Conservation (phyloP, 495 filamentous ascomycete species). For the Penicillium dipodomyicola region DNA sequence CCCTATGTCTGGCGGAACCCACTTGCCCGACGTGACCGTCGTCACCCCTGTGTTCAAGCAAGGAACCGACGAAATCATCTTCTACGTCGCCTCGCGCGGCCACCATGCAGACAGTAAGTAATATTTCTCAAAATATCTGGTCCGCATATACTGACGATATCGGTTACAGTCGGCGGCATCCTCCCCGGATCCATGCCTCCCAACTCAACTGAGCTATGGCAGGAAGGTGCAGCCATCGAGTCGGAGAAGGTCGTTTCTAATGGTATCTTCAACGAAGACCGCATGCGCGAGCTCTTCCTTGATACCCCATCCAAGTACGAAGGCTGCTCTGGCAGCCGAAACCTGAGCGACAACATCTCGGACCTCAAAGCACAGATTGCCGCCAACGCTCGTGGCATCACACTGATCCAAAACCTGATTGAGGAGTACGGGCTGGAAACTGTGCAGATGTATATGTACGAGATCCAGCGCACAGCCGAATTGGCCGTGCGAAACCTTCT, state of each 20-base stretch:
- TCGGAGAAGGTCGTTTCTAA: conserved; percentile 90
- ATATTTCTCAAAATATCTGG: no score
- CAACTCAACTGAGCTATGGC: conserved; percentile 85
- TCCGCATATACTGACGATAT: no score
- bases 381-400: conserved; percentile 94
- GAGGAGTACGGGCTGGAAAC: conserved; percentile 85
- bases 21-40: conserved; percentile 90
- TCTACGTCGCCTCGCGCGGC: conserved; percentile 87
- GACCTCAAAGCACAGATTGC: conserved; percentile 96
- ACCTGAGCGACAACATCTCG: conserved; percentile 89
- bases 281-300: conserved; percentile 79
- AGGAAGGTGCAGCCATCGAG: conserved; percentile 93
- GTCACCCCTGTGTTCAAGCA: no score
- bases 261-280: conserved; percentile 83
- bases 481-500: conserved; percentile 78
- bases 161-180: conserved; percentile 68
- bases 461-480: conserved; percentile 91
- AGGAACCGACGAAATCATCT: conserved; percentile 12
- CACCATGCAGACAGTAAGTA: conserved; percentile 79
- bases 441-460: conserved; percentile 94
- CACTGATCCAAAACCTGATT: conserved; percentile 79
- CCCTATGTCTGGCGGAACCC: conserved; percentile 86
- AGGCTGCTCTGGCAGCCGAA: conserved; percentile 85
- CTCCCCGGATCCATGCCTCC: conserved; percentile 96
- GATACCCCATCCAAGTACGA: conserved; percentile 79